Conservation (phyloP, 306 rosid genomes). For the Trifolium repens region DNA sequence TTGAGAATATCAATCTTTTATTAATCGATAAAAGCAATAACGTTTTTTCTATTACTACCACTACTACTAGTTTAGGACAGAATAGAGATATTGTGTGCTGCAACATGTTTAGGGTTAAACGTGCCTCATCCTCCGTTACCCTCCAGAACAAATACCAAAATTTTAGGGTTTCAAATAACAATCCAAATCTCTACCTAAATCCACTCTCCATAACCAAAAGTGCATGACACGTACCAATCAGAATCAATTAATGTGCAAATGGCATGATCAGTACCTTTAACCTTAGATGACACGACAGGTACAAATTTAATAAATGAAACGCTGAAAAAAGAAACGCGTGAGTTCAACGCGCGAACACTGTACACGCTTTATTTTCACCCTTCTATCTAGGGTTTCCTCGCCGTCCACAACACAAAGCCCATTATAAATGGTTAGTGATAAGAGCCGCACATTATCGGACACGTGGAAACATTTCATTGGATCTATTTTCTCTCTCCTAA, state of each 20-base stretch:
- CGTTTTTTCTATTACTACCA: conserved; percentile 31
- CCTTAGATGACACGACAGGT: conserved; percentile 72
- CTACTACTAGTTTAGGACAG: conserved; percentile 44
- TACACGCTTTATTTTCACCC: conserved; percentile 33
- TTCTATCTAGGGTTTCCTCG: conserved; percentile 75
- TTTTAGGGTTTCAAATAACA: conserved; percentile 69
- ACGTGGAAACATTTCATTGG: conserved; percentile 44
- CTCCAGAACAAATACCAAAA: conserved; percentile 32
- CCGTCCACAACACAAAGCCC: conserved; percentile 41
- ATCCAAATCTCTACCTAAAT: neutral
- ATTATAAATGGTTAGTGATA: conserved; percentile 58
- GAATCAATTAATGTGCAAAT: conserved; percentile 55
- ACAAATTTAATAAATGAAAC: conserved; percentile 44
- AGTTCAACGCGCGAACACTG: conserved; percentile 47
- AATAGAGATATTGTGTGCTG: conserved; percentile 24
- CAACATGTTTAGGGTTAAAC: conserved; percentile 63
- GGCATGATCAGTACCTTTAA: conserved; percentile 63
- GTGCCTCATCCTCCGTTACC: conserved; percentile 46
- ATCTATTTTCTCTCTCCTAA: conserved; percentile 22
- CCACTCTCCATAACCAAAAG: conserved; percentile 33
- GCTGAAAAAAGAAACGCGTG: conserved; percentile 58
- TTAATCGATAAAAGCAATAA: conserved; percentile 26
- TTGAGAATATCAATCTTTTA: conserved; percentile 18
- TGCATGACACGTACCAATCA: conserved; percentile 61
- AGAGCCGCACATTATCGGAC: conserved; percentile 58